These are phyloP conservation scores for Cymbopogon flexuosus DNA, from an alignment of 202 grass and related monocot genomes.

Conservation along the genomic window DNA sequence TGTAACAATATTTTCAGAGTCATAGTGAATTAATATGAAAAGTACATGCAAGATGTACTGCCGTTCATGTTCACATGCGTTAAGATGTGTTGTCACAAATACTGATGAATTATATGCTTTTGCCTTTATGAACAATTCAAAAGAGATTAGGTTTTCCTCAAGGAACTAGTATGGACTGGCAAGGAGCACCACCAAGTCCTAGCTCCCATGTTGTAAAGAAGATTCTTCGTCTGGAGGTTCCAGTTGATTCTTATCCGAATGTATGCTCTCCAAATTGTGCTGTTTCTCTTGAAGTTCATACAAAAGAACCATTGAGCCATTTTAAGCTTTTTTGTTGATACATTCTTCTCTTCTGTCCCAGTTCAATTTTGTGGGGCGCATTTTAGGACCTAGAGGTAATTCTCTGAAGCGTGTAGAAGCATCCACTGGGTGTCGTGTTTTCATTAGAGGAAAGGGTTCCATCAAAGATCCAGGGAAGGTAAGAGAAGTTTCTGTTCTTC, in stretches of 20 bases:
- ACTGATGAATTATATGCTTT: conserved; percentile 34
- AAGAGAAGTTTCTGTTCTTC: conserved; percentile 31
- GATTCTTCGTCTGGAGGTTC: conserved; percentile 90
- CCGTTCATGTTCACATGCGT: conserved; percentile 11
- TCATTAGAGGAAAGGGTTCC: conserved; percentile 94
- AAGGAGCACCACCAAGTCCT: conserved; percentile 84
- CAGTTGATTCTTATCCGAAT: conserved; percentile 84
- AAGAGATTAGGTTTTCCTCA: conserved; percentile 72
- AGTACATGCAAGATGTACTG: conserved; percentile 12
- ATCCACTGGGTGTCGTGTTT: conserved; percentile 95
- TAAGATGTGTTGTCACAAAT: conserved; percentile 1
- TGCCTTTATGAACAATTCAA: conserved; percentile 30
- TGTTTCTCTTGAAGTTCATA: conserved; percentile 19
- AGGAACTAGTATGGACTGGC: conserved; percentile 86
- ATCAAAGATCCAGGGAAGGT: conserved; percentile 98
- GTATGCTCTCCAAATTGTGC: conserved; percentile 40
- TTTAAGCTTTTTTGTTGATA: conserved; percentile 25
- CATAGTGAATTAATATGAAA: neutral
- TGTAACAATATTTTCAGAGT: neutral
- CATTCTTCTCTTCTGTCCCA: conserved; percentile 22
- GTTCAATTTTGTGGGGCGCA: conserved; percentile 91
- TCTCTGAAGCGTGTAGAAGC: conserved; percentile 95
- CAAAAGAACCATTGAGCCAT: neutral
- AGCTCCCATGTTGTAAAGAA: conserved; percentile 80
- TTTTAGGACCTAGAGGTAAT: conserved; percentile 93